Percentiles rank a stretch among this genome's conserved stretches.
phyloP scores from a whole-genome alignment of 352 stramenopile genomes.

The Phytopythium cucurbitacearum region DNA sequence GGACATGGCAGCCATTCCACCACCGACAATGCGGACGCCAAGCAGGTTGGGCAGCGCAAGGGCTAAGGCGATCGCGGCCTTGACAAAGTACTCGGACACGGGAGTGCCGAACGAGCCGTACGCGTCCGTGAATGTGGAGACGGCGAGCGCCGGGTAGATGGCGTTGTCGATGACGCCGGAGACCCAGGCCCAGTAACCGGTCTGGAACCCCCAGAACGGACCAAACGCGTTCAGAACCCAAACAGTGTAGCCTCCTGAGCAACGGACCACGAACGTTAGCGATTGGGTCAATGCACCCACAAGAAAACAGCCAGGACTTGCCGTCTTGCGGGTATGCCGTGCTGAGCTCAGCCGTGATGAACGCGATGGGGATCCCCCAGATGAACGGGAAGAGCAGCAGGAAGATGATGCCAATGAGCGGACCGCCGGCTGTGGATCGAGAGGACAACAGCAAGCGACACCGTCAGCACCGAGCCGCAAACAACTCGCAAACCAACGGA shows the following conservation, averaged over 20 bases:
- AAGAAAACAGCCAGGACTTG: constrained; percentile 7
- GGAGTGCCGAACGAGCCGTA: constrained; percentile 23
- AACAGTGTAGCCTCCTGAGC: constrained; percentile 65
- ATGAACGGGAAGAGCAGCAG: constrained; percentile 87
- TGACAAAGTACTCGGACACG: constrained; percentile 34
- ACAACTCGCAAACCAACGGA: not conserved
- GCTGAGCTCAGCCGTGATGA: constrained; percentile 91
- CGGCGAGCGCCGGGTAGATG: constrained; percentile 86
- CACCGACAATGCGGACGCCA: constrained; percentile 80
- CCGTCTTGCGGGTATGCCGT: constrained; percentile 83
- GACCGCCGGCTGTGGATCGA: constrained; percentile 23
- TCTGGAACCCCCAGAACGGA: constrained; percentile 81
- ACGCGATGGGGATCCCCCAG: constrained; percentile 87
- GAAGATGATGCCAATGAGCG: constrained; percentile 80
- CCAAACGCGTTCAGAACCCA: constrained; percentile 92
- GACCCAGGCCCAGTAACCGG: constrained; percentile 83
- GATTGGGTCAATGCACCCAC: not conserved
- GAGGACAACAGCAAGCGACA: not conserved
- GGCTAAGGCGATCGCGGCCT: constrained; percentile 33
- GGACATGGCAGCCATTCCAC: constrained; percentile 67
- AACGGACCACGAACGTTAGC: not conserved
- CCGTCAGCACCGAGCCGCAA: not conserved
- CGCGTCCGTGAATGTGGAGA: constrained; percentile 38
- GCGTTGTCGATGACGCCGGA: constrained; percentile 90
- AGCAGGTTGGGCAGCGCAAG: constrained; percentile 41